Conservation (phyloP, 495 filamentous ascomycete genomes). For the Hypomontagnella submonticulosa region DNA sequence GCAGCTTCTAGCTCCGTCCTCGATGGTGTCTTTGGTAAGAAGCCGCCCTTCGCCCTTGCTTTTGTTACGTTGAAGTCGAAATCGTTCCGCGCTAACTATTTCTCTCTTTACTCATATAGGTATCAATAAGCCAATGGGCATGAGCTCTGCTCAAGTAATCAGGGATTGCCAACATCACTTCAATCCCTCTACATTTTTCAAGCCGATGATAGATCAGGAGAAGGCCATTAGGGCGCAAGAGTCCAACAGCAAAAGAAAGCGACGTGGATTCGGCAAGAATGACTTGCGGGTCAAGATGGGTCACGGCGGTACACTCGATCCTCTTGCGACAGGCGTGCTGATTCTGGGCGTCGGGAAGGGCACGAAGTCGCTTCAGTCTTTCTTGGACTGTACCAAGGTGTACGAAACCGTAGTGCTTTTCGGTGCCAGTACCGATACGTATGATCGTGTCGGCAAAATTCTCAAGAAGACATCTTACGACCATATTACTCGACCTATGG, state of each 20-base stretch:
- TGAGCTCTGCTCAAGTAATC: slow-evolving; percentile 88
- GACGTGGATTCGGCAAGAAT: slow-evolving; percentile 62
- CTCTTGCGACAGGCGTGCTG: slow-evolving; percentile 91
- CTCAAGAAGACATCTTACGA: slow-evolving; percentile 76
- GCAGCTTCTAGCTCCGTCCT: slow-evolving; percentile 66
- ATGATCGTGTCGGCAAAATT: slow-evolving; percentile 86
- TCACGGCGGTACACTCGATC: slow-evolving; percentile 95
- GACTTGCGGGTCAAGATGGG: slow-evolving; percentile 87
- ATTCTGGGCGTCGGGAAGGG: slow-evolving; percentile 88
- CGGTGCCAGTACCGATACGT: slow-evolving; percentile 91
- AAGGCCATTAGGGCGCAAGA: slow-evolving; percentile 61
- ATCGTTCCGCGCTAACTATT: slow-evolving; percentile 5
- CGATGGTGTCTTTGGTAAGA: slow-evolving; percentile 79
- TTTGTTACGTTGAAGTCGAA: not conserved
- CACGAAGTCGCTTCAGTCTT: slow-evolving; percentile 81
- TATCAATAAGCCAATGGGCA: slow-evolving; percentile 88
- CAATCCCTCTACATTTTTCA: slow-evolving; percentile 81
- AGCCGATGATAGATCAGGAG: slow-evolving; percentile 75
- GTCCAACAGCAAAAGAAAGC: slow-evolving; percentile 63
- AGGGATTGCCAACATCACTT: slow-evolving; percentile 84
- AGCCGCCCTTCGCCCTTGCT: slow-evolving; percentile 3
- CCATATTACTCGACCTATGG: slow-evolving; percentile 79
- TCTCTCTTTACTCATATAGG: slow-evolving; percentile 59
- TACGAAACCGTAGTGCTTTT: slow-evolving; percentile 93
- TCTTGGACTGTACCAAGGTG: slow-evolving; percentile 87